These are phyloP conservation scores for Tuber microsphaerosporum DNA, from an alignment of 495 filamentous ascomycete genomes.

Conservation along the genomic window DNA sequence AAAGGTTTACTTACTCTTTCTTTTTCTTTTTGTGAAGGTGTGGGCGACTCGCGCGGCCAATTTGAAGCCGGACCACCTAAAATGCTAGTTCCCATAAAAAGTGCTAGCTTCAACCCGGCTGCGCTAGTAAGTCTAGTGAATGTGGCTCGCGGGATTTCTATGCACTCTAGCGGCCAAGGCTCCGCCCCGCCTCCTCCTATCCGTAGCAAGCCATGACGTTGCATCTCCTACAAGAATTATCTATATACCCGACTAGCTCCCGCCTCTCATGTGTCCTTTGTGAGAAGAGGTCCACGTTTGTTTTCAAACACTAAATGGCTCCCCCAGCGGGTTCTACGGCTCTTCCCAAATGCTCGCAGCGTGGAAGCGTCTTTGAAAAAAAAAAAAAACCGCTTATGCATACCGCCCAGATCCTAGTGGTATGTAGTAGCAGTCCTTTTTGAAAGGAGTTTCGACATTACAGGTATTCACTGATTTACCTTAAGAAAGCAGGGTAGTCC, in stretches of 20 bases:
- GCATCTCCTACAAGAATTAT: background rate
- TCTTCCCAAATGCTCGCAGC: background rate
- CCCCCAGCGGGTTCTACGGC: background rate
- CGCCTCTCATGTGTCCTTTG: background rate
- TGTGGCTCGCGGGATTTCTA: background rate
- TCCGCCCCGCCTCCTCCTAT: background rate
- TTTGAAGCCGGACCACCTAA: too few relatives aligned
- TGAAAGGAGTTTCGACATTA: too few relatives aligned
- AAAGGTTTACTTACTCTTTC: background rate
- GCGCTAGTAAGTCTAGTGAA: background rate
- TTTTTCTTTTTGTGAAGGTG: background rate
- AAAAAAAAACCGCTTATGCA: too few relatives aligned
- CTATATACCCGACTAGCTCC: background rate
- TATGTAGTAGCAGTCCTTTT: too few relatives aligned
- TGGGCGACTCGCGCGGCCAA: background rate
- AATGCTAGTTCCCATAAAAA: too few relatives aligned
- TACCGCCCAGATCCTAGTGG: too few relatives aligned
- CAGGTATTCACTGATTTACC: background rate
- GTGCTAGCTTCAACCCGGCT: too few relatives aligned
- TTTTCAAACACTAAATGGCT: background rate
- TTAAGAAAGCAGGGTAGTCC: background rate
- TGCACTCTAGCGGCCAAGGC: background rate
- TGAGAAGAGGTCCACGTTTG: background rate
- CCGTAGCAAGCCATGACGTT: background rate
- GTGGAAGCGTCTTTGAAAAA: too few relatives aligned